A percentile compares a stretch with the other conserved stretches of the same genome.
phyloP scores from a whole-genome alignment of 2,329 filamentous ascomycete species.

The Ophioceras dolichostomum region DNA sequence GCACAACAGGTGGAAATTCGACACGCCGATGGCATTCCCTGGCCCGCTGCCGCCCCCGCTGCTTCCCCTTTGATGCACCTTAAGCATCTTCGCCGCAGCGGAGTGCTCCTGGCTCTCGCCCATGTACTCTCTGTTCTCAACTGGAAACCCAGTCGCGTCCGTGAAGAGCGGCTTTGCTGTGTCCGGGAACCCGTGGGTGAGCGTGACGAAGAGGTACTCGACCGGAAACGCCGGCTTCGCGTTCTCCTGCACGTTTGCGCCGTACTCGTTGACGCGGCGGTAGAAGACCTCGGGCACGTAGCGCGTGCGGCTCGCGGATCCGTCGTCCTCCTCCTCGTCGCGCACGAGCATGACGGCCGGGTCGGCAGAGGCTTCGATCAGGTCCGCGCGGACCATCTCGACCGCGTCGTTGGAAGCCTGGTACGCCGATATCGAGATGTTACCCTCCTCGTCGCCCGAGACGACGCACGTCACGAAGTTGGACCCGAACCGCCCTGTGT shows the following conservation, averaged over 20 bases:
- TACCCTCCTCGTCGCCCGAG: slow-evolving; percentile 80
- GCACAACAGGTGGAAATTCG: slow-evolving; percentile 89
- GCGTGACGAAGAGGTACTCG: slow-evolving; percentile 88
- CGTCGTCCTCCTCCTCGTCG: slow-evolving; percentile 77
- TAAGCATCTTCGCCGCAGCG: slow-evolving; percentile 55
- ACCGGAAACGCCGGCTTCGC: slow-evolving; percentile 94
- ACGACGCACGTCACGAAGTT: slow-evolving; percentile 96
- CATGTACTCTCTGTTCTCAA: slow-evolving; percentile 82
- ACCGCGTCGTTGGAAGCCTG: slow-evolving; percentile 92
- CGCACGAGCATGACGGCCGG: slow-evolving; percentile 91
- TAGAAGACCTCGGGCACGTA: slow-evolving; percentile 99
- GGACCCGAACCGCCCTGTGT: slow-evolving; percentile 85
- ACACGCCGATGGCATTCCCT: slow-evolving; percentile 62
- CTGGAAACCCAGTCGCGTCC: slow-evolving; percentile 57
- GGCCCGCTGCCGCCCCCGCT: slow-evolving; percentile 25
- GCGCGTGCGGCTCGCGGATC: slow-evolving; percentile 52
- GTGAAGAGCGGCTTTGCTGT: slow-evolving; percentile 66
- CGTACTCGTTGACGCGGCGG: slow-evolving; percentile 89
- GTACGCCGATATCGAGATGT: slow-evolving; percentile 83
- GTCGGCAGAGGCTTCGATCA: slow-evolving; percentile 89
- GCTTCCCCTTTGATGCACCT: slow-evolving; percentile 41
- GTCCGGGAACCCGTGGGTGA: slow-evolving; percentile 92
- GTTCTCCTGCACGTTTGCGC: slow-evolving; percentile 91
- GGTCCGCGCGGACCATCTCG: slow-evolving; percentile 92
- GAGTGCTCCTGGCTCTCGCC: slow-evolving; percentile 75